These are phyloP conservation scores for Leccinum aurantiacum DNA, from an alignment of 768 basidiomycete species.

Conservation along the genomic window DNA sequence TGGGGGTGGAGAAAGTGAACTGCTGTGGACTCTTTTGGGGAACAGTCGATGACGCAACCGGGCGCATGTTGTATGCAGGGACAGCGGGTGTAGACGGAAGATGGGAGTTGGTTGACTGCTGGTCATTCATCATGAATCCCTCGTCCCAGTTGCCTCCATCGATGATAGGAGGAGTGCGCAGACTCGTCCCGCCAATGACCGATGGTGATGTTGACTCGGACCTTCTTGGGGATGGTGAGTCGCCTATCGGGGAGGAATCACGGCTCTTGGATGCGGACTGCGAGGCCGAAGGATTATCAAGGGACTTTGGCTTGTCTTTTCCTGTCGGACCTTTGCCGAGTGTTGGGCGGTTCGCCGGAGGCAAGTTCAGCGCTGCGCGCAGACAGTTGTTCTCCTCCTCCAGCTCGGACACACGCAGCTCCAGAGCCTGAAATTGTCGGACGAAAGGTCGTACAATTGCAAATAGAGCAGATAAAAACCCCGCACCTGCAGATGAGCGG, in stretches of 20 bases:
- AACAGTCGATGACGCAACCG: constrained; percentile 45
- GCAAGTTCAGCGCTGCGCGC: constrained; percentile 68
- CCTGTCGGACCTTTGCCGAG: constrained; percentile 87
- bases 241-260: constrained; percentile 64
- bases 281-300: constrained; percentile 35
- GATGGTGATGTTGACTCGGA: constrained; percentile 38
- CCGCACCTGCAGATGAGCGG: constrained; percentile 79
- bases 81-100: constrained; percentile 42
- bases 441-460: constrained; percentile 38
- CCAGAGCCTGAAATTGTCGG: constrained; percentile 59
- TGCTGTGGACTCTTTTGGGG: constrained; percentile 47
- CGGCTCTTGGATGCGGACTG: constrained; percentile 52
- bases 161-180: constrained; percentile 46
- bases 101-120: constrained; percentile 35
- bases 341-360: constrained; percentile 67
- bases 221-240: constrained; percentile 45
- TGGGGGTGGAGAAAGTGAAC: constrained; percentile 41
- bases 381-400: constrained; percentile 81
- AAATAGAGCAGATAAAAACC: constrained; percentile 37
- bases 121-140: constrained; percentile 51
- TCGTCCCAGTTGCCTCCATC: constrained; percentile 58
- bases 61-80: constrained; percentile 41
- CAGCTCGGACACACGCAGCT: constrained; percentile 76
- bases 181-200: constrained; percentile 28
- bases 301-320: constrained; percentile 71